Evolutionary conservation across 225 moss, liverwort and hornwort genomes (phyloP).

Genomic region (Physcomitrellopsis africana): DNA sequence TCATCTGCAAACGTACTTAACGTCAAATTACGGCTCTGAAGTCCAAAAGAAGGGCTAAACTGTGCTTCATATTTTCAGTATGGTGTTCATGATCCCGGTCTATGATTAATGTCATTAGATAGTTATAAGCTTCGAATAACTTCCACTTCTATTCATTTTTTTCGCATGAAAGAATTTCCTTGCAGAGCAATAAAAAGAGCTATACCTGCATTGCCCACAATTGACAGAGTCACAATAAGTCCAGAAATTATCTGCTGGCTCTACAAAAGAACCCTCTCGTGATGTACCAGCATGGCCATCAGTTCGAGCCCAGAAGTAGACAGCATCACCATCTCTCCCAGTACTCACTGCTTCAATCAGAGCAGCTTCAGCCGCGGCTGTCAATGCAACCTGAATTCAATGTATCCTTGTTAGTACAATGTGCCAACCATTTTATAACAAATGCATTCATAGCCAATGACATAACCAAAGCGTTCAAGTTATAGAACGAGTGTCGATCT

Average conservation of each 20-base stretch:
- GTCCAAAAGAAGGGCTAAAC: not conserved
- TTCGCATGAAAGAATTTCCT: conserved; percentile 7
- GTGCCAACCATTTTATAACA: conserved; percentile 5
- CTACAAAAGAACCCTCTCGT: conserved; percentile 12
- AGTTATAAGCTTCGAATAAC: conserved; percentile 7
- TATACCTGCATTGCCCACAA: conserved; percentile 85
- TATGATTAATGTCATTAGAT: conserved; percentile 6
- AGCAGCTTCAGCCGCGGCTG: conserved; percentile 62
- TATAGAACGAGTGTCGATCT: conserved; percentile 5
- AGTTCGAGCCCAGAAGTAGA: conserved; percentile 86
- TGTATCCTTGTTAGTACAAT: conserved; percentile 37
- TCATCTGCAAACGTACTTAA: not conserved
- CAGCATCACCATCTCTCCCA: conserved; percentile 62
- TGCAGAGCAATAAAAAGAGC: conserved; percentile 6
- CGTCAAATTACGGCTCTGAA: conserved; percentile 9
- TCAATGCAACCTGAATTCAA: conserved; percentile 71
- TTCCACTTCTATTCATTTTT: conserved; percentile 13
- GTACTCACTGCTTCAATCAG: conserved; percentile 52
- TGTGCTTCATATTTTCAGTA: conserved; percentile 13
- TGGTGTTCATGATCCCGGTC: conserved; percentile 17
- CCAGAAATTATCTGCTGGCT: conserved; percentile 76
- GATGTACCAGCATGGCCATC: conserved; percentile 31
- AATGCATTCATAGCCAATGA: conserved; percentile 11
- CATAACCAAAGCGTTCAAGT: conserved; percentile 9
- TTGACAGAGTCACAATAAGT: conserved; percentile 72